Evolutionary conservation across 352 stramenopile genomes (phyloP), one percentile per base, ranked within the genome.

Genomic region (Pseudoperonospora humuli): DNA sequence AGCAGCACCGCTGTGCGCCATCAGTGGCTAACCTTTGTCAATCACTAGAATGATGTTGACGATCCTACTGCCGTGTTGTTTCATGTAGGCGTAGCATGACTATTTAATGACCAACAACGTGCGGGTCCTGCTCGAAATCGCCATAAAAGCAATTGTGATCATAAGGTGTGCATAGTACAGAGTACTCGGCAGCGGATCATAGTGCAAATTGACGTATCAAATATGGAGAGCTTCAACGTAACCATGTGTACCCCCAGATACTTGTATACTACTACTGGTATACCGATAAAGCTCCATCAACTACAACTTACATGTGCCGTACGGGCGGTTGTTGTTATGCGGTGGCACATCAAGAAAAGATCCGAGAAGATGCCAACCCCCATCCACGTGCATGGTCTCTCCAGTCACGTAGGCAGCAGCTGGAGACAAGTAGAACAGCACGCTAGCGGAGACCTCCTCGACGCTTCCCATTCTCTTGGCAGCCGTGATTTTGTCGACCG

Each of bases 41-140:
- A 96, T 95, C 24, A 91, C 86, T 7, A 97, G 65, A 15, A 95
- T 96, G 54, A 97, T 97, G 67, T 97, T 97, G 19, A 97, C 91
- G 48, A 98, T 96, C 32, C 75, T 86, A 13, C 89, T 89, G 28
- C 91, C 90, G 57, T 87, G 58, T n/a, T 96, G 52, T 38, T 97
- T 80, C 88, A 98, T 97, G 54, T 86, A 96, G 39, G 91, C 68
- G 27, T 95, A 78, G 58, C 91, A 97, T 11, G 84, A 82, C 38
- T 95, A 84, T 60, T 94, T 93, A 35, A 84, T 97, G 26, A 97
- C 78, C 31, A 90, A 66, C 64, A 96, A 97, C 14, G 89, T 97
- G 7, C 87, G 86, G 20, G 79, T 93, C 34, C 76, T 89, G 20
- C 3, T 27, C 7, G 5, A 32, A 44, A 33, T 15, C 0, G n/a